These are phyloP conservation scores for Trifolium subterraneum DNA, from an alignment of 306 rosid genomes.

Conservation along the genomic window DNA sequence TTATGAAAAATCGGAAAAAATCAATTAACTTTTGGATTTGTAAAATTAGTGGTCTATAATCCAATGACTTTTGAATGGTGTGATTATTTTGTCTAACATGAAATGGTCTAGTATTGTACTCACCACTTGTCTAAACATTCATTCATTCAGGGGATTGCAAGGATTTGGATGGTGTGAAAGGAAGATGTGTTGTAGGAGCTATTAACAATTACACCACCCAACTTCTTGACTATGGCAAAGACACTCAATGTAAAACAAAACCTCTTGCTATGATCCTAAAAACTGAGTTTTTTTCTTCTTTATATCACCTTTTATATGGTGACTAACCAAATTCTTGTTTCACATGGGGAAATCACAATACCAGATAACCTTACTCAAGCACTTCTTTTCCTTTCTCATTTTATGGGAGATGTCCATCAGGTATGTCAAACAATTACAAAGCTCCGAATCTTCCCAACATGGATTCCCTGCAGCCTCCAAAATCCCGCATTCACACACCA, in stretches of 20 bases:
- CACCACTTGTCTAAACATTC: slow-evolving; percentile 13
- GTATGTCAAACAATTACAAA: slow-evolving; percentile 16
- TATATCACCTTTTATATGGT: background rate
- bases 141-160: slow-evolving; percentile 76
- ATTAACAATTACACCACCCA: slow-evolving; percentile 76
- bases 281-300: background rate
- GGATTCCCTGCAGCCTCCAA: background rate
- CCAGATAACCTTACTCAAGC: slow-evolving; percentile 92
- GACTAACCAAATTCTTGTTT: slow-evolving; percentile 32
- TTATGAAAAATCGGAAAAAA: too few species aligned
- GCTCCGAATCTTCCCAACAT: background rate
- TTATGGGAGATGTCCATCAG: slow-evolving; percentile 95
- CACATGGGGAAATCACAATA: slow-evolving; percentile 11
- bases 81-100: background rate
- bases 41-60: background rate
- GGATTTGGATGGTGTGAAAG: slow-evolving; percentile 60
- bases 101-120: background rate
- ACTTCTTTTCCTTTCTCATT: slow-evolving; percentile 86
- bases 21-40: background rate
- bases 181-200: slow-evolving; percentile 79
- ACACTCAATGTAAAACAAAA: slow-evolving; percentile 50
- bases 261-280: background rate
- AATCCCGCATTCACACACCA: background rate
- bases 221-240: slow-evolving; percentile 51
- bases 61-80: slow-evolving; percentile 1